These are phyloP conservation scores for Hemileccinum impolitum DNA, from an alignment of 768 basidiomycete genomes.

Conservation along the genomic window DNA sequence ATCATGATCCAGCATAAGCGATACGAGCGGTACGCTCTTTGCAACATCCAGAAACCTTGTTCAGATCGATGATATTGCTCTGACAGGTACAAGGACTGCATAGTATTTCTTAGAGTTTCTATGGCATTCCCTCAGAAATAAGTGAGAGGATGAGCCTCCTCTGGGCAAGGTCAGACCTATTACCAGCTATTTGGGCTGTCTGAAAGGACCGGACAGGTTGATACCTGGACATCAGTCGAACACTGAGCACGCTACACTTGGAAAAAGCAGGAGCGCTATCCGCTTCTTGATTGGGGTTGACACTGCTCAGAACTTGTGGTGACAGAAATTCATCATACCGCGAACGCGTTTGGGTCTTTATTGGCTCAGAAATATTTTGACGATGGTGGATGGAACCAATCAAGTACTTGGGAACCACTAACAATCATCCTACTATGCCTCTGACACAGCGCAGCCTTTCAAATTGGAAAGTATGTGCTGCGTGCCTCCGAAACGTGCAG, in stretches of 20 bases:
- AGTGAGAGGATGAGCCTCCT: no score
- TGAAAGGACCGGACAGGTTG: not conserved
- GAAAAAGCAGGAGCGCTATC: not conserved
- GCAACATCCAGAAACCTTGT: not conserved
- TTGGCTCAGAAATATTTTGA: not conserved
- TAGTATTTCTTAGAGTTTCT: no score
- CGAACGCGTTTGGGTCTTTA: conserved; percentile 15
- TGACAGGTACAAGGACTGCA: no score
- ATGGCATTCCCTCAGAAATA: no score
- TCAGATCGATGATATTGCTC: no score
- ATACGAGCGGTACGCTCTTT: not conserved
- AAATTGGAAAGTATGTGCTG: conserved; percentile 16
- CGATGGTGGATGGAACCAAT: conserved; percentile 5
- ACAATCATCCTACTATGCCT: conserved; percentile 11
- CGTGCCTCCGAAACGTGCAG: conserved; percentile 28
- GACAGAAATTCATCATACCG: not conserved
- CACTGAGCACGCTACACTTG: not conserved
- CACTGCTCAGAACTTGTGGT: not conserved
- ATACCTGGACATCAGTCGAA: not conserved
- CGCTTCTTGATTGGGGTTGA: not conserved
- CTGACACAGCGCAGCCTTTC: conserved; percentile 25
- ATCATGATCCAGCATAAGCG: not conserved
- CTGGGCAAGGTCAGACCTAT: conserved; percentile 4
- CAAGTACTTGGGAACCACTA: conserved; percentile 7
- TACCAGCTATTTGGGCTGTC: not conserved